These are phyloP conservation scores for Candida koratica DNA, from an alignment of 805 yeast species.

Conservation along the genomic window DNA sequence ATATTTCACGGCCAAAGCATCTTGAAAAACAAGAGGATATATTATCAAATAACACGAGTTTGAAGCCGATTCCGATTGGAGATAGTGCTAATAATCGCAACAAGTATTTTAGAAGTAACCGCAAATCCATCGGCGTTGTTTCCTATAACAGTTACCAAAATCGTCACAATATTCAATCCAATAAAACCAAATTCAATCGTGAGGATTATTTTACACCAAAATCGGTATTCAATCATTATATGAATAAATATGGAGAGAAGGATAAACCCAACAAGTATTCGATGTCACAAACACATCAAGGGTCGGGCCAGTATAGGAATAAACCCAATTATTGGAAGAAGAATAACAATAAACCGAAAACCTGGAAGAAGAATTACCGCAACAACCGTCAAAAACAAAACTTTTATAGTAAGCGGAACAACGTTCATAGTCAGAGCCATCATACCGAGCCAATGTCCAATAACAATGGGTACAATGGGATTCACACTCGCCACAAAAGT, in stretches of 20 bases:
- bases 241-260: slow-evolving; percentile 58
- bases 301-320: slow-evolving; percentile 7
- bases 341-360: slow-evolving; percentile 15
- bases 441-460: not conserved
- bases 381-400: slow-evolving; percentile 9
- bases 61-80: slow-evolving; percentile 40
- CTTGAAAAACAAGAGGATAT: slow-evolving; percentile 43
- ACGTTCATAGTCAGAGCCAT: slow-evolving; percentile 7
- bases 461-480: slow-evolving; percentile 3
- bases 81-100: slow-evolving; percentile 16
- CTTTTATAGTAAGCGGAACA: slow-evolving; percentile 3
- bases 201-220: slow-evolving; percentile 79
- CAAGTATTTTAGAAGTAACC: slow-evolving; percentile 36
- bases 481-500: slow-evolving; percentile 11
- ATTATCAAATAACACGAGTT: slow-evolving; percentile 33
- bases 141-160: slow-evolving; percentile 36
- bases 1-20: slow-evolving; percentile 14
- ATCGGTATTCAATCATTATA: slow-evolving; percentile 63
- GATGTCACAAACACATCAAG: slow-evolving; percentile 16
- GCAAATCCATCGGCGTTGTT: slow-evolving; percentile 65
- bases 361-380: slow-evolving; percentile 16
- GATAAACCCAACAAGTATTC: slow-evolving; percentile 19
- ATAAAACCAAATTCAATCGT: slow-evolving; percentile 44
- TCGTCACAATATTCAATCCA: slow-evolving; percentile 12
- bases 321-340: slow-evolving; percentile 18